phyloP scores from a whole-genome alignment of 805 yeast species.

The Starmerella sp. region DNA sequence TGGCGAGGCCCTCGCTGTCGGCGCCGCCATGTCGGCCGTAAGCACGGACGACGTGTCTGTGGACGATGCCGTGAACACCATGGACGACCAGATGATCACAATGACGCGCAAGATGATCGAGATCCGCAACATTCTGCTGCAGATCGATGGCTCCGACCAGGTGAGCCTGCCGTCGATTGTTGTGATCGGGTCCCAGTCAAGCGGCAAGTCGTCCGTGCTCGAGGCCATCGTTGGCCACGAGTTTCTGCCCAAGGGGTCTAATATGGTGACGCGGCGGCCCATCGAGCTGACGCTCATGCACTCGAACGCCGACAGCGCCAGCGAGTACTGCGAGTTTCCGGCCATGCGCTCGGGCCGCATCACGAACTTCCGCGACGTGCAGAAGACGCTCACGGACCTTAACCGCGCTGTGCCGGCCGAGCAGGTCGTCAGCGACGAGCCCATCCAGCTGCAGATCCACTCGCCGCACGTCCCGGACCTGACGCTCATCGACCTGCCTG shows the following conservation, averaged over 20 bases:
- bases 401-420: slow-evolving; percentile 83
- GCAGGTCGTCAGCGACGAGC: slow-evolving; percentile 85
- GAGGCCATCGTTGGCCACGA: slow-evolving; percentile 98
- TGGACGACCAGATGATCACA: slow-evolving; percentile 63
- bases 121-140: slow-evolving; percentile 65
- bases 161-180: slow-evolving; percentile 87
- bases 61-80: slow-evolving; percentile 44
- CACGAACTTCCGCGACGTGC: slow-evolving; percentile 82
- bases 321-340: slow-evolving; percentile 89
- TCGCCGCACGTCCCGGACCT: slow-evolving; percentile 88
- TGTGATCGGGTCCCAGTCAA: slow-evolving; percentile 93
- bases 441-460: slow-evolving; percentile 80
- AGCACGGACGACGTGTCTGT: slow-evolving; percentile 46
- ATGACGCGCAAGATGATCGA: slow-evolving; percentile 95
- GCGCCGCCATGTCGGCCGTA: slow-evolving; percentile 30
- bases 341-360: slow-evolving; percentile 69
- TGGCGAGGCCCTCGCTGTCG: slow-evolving; percentile 27
- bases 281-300: slow-evolving; percentile 87
- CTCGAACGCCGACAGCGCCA: slow-evolving; percentile 57
- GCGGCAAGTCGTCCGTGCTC: slow-evolving; percentile 92
- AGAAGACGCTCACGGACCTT: slow-evolving; percentile 71
- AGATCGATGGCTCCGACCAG: slow-evolving; percentile 64
- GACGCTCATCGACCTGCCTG: slow-evolving; percentile 90
- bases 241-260: slow-evolving; percentile 90
- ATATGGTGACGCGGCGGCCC: slow-evolving; percentile 97